phyloP scores from a whole-genome alignment of 306 rosid species.

The Malus sieversii region DNA sequence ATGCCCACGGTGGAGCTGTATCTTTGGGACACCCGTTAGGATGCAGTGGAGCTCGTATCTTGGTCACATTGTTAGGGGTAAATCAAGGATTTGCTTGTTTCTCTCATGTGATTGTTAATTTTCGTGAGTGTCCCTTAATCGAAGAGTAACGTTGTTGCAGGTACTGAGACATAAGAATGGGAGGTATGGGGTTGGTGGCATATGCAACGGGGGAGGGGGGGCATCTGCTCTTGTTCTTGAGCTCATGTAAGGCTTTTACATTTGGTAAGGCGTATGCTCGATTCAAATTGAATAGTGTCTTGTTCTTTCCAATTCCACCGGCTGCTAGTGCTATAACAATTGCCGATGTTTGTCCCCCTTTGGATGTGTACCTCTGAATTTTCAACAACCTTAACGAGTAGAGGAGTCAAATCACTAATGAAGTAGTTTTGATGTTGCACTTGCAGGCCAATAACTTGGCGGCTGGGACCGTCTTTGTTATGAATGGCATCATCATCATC shows the following conservation, averaged over 20 bases:
- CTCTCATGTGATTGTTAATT: not conserved
- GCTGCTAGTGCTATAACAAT: too few species aligned
- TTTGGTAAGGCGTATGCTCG: slow-evolving; percentile 1
- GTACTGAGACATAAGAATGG: slow-evolving; percentile 72
- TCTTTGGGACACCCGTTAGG: slow-evolving; percentile 95
- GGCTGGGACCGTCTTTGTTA: too few species aligned
- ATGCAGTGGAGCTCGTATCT: slow-evolving; percentile 97
- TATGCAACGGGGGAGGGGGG: slow-evolving; percentile 98
- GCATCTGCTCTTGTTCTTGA: slow-evolving; percentile 91
- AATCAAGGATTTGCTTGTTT: not conserved
- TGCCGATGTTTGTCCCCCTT: too few species aligned
- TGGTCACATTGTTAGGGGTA: slow-evolving; percentile 89
- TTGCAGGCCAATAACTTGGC: too few species aligned
- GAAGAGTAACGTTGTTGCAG: slow-evolving; percentile 35
- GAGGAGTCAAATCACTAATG: too few species aligned
- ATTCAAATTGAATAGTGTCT: not conserved
- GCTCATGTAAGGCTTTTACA: slow-evolving; percentile 50
- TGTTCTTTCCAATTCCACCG: too few species aligned
- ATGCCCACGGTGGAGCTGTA: slow-evolving; percentile 86
- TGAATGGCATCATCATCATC: too few species aligned
- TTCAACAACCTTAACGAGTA: too few species aligned
- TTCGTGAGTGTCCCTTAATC: slow-evolving; percentile 2
- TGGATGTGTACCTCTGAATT: too few species aligned
- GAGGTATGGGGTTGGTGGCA: slow-evolving; percentile 69
- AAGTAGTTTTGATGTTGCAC: too few species aligned